A percentile compares a stretch with the other conserved stretches of the same genome.
These are phyloP conservation scores for Pyrus communis DNA, from an alignment of 306 rosid species.

Conservation along the genomic window DNA sequence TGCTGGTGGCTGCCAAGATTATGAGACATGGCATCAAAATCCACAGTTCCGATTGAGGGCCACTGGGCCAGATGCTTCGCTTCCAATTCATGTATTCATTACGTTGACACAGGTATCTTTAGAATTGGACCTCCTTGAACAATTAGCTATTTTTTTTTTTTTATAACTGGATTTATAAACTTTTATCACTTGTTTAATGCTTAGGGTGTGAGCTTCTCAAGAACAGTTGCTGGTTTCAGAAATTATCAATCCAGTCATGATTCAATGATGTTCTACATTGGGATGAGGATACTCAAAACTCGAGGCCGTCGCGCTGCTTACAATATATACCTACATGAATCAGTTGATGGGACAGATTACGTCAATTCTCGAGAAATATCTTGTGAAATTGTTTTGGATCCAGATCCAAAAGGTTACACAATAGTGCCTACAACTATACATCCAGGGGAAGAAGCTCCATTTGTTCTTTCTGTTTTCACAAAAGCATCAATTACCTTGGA, in stretches of 20 bases:
- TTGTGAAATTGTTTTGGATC: constrained; percentile 97
- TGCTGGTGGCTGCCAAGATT: constrained; percentile 99
- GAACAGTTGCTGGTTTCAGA: constrained; percentile 92
- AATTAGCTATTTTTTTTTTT: background rate
- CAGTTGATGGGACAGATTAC: constrained; percentile 96
- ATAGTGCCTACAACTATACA: constrained; percentile 98
- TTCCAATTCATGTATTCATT: constrained; percentile 88
- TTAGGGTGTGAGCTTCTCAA: constrained; percentile 98
- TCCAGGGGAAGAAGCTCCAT: constrained; percentile 99
- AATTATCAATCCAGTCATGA: constrained; percentile 98
- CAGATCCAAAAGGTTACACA: constrained; percentile 97
- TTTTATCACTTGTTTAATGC: constrained; percentile 10
- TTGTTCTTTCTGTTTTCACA: constrained; percentile 95
- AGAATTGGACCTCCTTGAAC: background rate
- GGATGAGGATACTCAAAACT: constrained; percentile 98
- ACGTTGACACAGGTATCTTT: constrained; percentile 85
- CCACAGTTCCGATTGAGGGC: constrained; percentile 95
- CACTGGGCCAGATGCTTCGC: constrained; percentile 86
- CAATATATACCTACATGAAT: constrained; percentile 93
- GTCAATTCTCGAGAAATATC: constrained; percentile 98
- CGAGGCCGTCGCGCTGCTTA: constrained; percentile 93
- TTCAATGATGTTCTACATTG: constrained; percentile 93
- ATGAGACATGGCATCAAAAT: constrained; percentile 96
- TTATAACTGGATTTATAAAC: constrained; percentile 4
- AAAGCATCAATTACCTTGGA: constrained; percentile 90